These are phyloP conservation scores for Phytophthora europaea DNA, from an alignment of 352 stramenopile genomes.

Conservation along the genomic window DNA sequence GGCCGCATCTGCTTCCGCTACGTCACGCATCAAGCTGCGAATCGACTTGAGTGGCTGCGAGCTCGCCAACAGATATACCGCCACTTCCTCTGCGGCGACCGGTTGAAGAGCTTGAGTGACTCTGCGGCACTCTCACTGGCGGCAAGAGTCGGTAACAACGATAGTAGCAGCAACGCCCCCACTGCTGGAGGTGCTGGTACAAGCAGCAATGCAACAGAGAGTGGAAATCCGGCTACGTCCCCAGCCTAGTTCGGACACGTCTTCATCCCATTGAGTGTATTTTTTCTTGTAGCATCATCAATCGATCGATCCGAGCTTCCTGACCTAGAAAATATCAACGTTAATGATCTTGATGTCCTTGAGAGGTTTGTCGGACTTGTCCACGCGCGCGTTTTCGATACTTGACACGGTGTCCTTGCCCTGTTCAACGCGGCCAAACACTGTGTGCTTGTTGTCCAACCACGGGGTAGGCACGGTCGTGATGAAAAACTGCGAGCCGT, in stretches of 20 bases:
- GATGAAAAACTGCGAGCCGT: slow-evolving; percentile 98
- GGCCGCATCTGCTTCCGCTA: slow-evolving; percentile 77
- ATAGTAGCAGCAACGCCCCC: slow-evolving; percentile 8
- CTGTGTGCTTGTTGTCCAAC: slow-evolving; percentile 98
- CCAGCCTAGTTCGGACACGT: slow-evolving; percentile 12
- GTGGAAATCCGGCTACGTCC: slow-evolving; percentile 12
- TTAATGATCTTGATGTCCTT: slow-evolving; percentile 92
- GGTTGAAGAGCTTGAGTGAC: slow-evolving; percentile 44
- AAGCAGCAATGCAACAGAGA: slow-evolving; percentile 12
- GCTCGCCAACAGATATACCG: slow-evolving; percentile 57
- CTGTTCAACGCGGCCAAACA: slow-evolving; percentile 92
- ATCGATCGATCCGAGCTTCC: slow-evolving; percentile 6
- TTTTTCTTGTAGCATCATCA: slow-evolving; percentile 21
- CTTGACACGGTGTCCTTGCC: slow-evolving; percentile 98
- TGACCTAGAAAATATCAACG: slow-evolving; percentile 83
- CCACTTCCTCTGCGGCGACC: slow-evolving; percentile 64
- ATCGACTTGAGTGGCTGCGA: slow-evolving; percentile 52
- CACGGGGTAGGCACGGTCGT: slow-evolving; percentile 98
- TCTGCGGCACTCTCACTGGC: slow-evolving; percentile 20
- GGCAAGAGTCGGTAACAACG: slow-evolving; percentile 14
- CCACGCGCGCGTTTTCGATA: slow-evolving; percentile 94
- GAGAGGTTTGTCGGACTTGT: slow-evolving; percentile 84
- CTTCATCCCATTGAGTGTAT: slow-evolving; percentile 29
- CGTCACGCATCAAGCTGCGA: slow-evolving; percentile 54
- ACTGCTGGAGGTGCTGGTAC: neutral